Percentiles rank a stretch among this genome's conserved stretches.
Evolutionary conservation across 2,329 filamentous ascomycete genomes (phyloP).

Genomic region (Drechslera avenae): DNA sequence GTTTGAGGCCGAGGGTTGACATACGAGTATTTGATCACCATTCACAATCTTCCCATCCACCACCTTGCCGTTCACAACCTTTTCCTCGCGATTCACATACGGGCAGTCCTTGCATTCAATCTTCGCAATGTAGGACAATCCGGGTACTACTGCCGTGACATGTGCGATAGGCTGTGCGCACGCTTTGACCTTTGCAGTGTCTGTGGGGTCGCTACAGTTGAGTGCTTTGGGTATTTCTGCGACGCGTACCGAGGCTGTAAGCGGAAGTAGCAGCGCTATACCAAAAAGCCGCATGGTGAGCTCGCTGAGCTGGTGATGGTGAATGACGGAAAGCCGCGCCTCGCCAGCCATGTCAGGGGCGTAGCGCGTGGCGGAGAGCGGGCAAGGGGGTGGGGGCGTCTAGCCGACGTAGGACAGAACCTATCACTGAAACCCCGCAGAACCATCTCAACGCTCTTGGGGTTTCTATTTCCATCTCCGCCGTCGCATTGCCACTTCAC

Average conservation of each 20-base stretch:
- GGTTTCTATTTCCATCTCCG: too few relatives aligned
- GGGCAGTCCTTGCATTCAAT: constrained; percentile 40
- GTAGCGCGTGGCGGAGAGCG: constrained; percentile 10
- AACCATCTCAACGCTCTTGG: background rate
- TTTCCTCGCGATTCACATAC: constrained; percentile 12
- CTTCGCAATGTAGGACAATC: constrained; percentile 37
- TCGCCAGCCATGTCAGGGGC: constrained; percentile 19
- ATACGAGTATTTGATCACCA: constrained; percentile 34
- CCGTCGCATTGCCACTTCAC: too few relatives aligned
- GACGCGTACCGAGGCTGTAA: constrained; percentile 9
- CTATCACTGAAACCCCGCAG: background rate
- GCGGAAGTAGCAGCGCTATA: constrained; percentile 14
- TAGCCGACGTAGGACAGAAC: constrained; percentile 1
- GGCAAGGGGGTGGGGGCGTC: background rate
- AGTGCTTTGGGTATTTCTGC: constrained; percentile 17
- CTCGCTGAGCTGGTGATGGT: constrained; percentile 14
- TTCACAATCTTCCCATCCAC: constrained; percentile 4
- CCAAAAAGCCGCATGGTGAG: constrained; percentile 13
- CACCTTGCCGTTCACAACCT: constrained; percentile 6
- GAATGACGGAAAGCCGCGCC: constrained; percentile 10
- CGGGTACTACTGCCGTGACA: constrained; percentile 31
- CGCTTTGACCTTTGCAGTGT: constrained; percentile 9
- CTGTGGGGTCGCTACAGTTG: constrained; percentile 21
- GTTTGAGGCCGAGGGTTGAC: constrained; percentile 7
- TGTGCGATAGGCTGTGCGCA: constrained; percentile 32